Base-by-base conservation (phyloP, 2,329 filamentous ascomycete species). In the Xylariaceae sp. region DNA sequence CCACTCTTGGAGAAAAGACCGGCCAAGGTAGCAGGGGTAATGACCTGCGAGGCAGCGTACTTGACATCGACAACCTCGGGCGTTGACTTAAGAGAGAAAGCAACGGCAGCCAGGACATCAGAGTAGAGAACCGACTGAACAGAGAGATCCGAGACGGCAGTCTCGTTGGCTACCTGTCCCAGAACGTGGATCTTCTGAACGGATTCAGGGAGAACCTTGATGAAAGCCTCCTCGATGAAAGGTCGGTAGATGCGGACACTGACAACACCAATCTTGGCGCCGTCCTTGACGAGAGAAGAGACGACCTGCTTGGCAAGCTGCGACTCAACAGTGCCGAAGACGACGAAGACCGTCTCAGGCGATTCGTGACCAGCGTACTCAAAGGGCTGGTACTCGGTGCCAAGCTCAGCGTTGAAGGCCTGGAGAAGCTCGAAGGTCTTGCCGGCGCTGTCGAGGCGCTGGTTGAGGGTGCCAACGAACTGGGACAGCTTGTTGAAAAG, bases 191-290 rank as follows among this genome's bases (percentile, higher is more conserved):
- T 82, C 63, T 83, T 88, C 75, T 84, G 85, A 51, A 87, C 84
- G 42, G 89, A 89, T 66, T 85, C 80, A 39, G 94, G 92, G 34
- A 99, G 82, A 9, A 84, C 83, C 66, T 88, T 86, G 64, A 97
- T 79, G 81, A 99, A 97, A 55, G 90, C 89, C 73, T 97, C 92
- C 77, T 99, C 94, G 37, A 94, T 85, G 71, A 99, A 97, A 13
- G 94, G 94, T 49, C 93, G 86, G 80, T 97, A 99, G 57, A 99
- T 82, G 64, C 94, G 89, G 51, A 97, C 93, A 68, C 90, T 93
- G 74, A 99, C 81, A 45, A 93, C 88, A 68, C 94, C 94, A 62
- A 97, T 84, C 76, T 87, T 90, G 71, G 83, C 82, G 65, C 88
- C 92, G 64, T 88, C 82, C 64, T 84, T 82, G 35, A 89, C 83